Conservation (phyloP, 768 basidiomycete genomes). For the Mycena latifolia region DNA sequence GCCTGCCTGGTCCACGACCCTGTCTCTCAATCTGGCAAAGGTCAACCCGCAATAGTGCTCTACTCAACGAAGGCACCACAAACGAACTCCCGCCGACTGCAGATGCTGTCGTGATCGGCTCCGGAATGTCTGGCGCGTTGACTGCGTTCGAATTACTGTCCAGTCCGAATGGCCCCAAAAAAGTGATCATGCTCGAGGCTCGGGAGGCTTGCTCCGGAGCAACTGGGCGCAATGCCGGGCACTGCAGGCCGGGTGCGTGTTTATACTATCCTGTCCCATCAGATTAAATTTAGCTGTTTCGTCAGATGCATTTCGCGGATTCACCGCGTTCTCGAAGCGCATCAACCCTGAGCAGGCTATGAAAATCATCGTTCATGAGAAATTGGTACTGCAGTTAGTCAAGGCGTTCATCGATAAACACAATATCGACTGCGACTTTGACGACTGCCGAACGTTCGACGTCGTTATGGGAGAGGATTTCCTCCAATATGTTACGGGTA, state of each 20-base stretch:
- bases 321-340: slow-evolving; percentile 3
- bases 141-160: background rate
- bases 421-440: slow-evolving; percentile 4
- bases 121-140: slow-evolving; percentile 3
- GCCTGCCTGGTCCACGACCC: background rate
- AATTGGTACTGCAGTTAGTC: background rate
- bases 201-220: slow-evolving; percentile 1
- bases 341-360: slow-evolving; percentile 4
- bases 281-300: background rate
- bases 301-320: slow-evolving; percentile 4
- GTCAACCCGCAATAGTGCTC: background rate
- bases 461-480: slow-evolving; percentile 1
- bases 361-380: slow-evolving; percentile 4
- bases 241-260: slow-evolving; percentile 3
- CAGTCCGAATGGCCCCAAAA: background rate
- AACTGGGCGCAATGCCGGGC: background rate
- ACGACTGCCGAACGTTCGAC: slow-evolving; percentile 2
- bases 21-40: slow-evolving; percentile 7
- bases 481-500: background rate
- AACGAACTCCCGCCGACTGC: background rate
- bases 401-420: background rate
- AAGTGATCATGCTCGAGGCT: slow-evolving; percentile 3
- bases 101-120: background rate
- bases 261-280: background rate
- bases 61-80: background rate